Base-by-base conservation (phyloP, 2,329 filamentous ascomycete genomes). In the Fragosphaeria purpurea region DNA sequence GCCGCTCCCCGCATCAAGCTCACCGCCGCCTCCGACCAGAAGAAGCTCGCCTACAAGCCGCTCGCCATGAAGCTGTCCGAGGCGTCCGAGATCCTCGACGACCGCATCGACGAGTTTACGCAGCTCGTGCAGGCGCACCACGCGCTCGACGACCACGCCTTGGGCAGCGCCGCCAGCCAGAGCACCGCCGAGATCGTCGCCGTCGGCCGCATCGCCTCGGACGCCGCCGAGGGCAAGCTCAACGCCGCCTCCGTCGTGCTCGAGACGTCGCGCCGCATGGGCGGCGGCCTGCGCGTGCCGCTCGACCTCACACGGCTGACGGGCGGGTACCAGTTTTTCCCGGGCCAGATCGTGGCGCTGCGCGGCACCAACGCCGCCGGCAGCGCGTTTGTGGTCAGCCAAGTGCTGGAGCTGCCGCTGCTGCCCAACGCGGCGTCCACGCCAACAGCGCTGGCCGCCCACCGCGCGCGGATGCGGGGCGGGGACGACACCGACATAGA, bases 11-110 rank as follows among this genome's bases (percentile, higher is more conserved):
- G 93, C 47, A 82, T 97, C 64, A 90, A 86, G 63, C 75, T 95
- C 22, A 90, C 84, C 6, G 86, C 88, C 3, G 86, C 87, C 53
- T 91, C 88, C 1, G 91, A 97, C 63, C 77, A 88, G 61, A 89
- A 90, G 64, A 96, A 95, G 64, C 84, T 96, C 58, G 81, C 75
- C 1, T 98, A 97, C 68, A 93, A 90, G 63, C 87, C 89, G 2
- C 83, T 97, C 74, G 85, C 88, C 2, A 95, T 97, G 89, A 95
- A 95, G 62, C 75, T 93, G 6, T 90, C 88, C 5, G 90, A 96
- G 64, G 83, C 88, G 0, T 95, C 91, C 5, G 90, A 95, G 65
- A 87, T 95, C 43, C 76, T 97, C 7, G 93, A 98, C 67, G 91
- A 97, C 67, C 79, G 89, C 59, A 96, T 98, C 70, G 89, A 97